Percentiles rank a stretch among this genome's conserved stretches.
Evolutionary conservation across 805 yeast species (phyloP).

Genomic region (Metschnikowia santaceciliae): DNA sequence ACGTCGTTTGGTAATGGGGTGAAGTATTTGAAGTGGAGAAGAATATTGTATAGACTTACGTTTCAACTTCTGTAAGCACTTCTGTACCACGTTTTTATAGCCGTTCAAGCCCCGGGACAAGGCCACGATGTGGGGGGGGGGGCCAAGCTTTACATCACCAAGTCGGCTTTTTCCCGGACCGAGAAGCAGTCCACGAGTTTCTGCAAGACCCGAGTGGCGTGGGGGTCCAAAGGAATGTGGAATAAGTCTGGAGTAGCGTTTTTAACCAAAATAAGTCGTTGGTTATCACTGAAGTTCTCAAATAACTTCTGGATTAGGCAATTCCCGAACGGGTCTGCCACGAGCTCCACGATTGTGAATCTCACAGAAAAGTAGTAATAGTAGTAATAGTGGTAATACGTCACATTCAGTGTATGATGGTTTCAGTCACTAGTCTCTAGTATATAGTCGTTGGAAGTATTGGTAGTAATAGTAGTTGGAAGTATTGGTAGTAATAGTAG

Average conservation of each 20-base stretch:
- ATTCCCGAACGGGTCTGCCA: conserved; percentile 97
- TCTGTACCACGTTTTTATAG: conserved; percentile 86
- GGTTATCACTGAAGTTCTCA: conserved; percentile 67
- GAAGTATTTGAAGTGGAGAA: too few species aligned
- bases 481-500: too few species aligned
- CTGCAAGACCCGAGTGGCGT: conserved; percentile 94
- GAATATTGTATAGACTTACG: conserved; percentile 6
- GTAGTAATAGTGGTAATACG: too few species aligned
- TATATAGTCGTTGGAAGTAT: too few species aligned
- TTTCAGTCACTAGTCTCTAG: too few species aligned
- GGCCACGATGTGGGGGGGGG: conserved; percentile 70
- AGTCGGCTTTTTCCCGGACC: conserved; percentile 64
- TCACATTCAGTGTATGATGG: too few species aligned
- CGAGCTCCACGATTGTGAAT: conserved; percentile 80
- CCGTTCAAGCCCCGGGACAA: conserved; percentile 90
- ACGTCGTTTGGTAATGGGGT: too few species aligned
- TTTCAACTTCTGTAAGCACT: conserved; percentile 65
- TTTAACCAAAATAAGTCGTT: conserved; percentile 64
- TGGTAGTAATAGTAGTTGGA: too few species aligned
- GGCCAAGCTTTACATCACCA: conserved; percentile 56
- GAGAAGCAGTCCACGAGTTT: conserved; percentile 80
- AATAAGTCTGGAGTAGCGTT: conserved; percentile 72
- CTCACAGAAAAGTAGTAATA: conserved; percentile 57
- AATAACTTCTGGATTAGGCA: conserved; percentile 87
- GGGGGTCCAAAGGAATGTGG: conserved; percentile 83